Evolutionary conservation across 139 green algal species (phyloP).

Genomic region (Desmodesmus armatus): DNA sequence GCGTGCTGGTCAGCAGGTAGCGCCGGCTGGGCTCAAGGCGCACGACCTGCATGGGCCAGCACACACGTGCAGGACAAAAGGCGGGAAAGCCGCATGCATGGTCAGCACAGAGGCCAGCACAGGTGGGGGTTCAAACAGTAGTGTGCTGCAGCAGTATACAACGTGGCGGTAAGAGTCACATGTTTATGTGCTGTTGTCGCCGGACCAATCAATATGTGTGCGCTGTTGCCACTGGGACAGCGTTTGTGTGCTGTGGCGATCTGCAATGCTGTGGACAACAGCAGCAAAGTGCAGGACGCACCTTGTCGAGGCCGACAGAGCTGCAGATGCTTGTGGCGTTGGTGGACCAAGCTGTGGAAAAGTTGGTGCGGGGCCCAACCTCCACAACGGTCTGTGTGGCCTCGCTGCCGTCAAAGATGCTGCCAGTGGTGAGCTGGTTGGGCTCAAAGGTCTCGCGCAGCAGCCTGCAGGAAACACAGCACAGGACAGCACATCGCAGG

Average conservation of each 20-base stretch:
- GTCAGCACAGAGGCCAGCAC: no score
- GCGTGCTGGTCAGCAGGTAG: conserved; percentile 73
- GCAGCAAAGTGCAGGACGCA: conserved; percentile 51
- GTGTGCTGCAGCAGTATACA: no score
- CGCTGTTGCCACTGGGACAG: no score
- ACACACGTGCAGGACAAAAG: no score
- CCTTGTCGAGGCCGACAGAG: conserved; percentile 86
- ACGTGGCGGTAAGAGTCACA: no score
- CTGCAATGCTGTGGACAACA: background rate
- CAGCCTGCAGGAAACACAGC: conserved; percentile 70
- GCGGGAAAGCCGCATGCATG: no score
- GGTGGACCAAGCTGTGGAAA: conserved; percentile 95
- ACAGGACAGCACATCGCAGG: background rate
- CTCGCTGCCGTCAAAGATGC: conserved; percentile 52
- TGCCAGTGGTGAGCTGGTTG: conserved; percentile 78
- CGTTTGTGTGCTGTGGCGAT: no score
- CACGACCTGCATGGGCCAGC: conserved; percentile 68
- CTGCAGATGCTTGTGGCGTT: conserved; percentile 98
- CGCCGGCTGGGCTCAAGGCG: conserved; percentile 87
- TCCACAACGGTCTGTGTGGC: conserved; percentile 64
- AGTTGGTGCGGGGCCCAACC: conserved; percentile 95
- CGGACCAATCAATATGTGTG: no score
- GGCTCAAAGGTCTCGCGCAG: conserved; percentile 97
- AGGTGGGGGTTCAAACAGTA: no score
- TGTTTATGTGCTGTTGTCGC: no score